Base-by-base conservation (phyloP, 345 rosid genomes). In the Salix koriyanagi region DNA sequence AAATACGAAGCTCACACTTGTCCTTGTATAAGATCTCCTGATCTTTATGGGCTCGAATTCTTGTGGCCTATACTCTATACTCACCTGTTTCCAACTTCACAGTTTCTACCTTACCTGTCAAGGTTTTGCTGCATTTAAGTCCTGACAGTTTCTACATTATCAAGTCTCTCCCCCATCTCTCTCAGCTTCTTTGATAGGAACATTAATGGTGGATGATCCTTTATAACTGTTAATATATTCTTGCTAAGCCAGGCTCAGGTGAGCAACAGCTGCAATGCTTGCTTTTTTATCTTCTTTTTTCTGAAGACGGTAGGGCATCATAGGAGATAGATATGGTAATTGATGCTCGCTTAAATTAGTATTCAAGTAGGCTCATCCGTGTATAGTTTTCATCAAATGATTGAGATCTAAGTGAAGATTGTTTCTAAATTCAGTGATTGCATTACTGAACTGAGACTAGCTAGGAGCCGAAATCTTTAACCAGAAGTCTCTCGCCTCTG, bases 231-330 rank as follows among this genome's bases (percentile, higher is more conserved):
- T 30, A 18, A 16, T 7, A 6, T 30, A 23, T 66, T 30, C n/a
- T 13, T 65, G 37, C 69, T 66, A 66, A 66, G 46, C 69, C 39
- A 30, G 23, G 41, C 44, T 58, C 69, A 66, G 69, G 69, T 66
- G 69, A 28, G 69, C 23, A 10, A 1, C 28, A 9, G 28, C 4
- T 58, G 2, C 6, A 23, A 25, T n/a, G 46, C 12, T 66, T 16
- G 26, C 41, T 34, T 15, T 32, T 32, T 6, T 14, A 5, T 34
- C 5, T 34, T 7, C 2, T 18, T 7, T 30, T 34, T 16, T 4
- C 15, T 16, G 7, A 32, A 7, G n/a, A 66, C 1, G 21, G 39
- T 34, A 28, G 39, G 46, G 1, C 62, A 58, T 10, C 12, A 3
- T n/a, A 56, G 14, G 26, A 23, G 5, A 56, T 56, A 52, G 23